Evolutionary conservation across 1,139 yeast genomes (phyloP).

Genomic region (Blastobotrys petasosporus): DNA sequence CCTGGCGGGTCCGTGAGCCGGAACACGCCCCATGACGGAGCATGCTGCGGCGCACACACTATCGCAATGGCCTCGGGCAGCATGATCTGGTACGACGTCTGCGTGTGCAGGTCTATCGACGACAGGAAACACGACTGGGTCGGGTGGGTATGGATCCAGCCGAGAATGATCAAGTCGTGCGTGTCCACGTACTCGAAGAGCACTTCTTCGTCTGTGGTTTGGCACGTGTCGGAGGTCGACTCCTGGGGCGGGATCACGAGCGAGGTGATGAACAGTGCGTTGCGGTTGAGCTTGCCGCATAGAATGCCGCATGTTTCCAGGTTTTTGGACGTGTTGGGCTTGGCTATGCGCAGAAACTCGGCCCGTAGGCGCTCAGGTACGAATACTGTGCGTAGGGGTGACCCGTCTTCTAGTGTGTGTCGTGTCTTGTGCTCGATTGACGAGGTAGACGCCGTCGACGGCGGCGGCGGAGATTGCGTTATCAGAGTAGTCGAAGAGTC

Average conservation of each 20-base stretch:
- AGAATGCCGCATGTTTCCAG: conserved; percentile 62
- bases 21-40: conserved; percentile 49
- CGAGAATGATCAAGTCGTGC: conserved; percentile 50
- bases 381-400: conserved; percentile 45
- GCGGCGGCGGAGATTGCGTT: neutral
- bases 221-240: conserved; percentile 53
- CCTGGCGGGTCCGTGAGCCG: conserved; percentile 60
- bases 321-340: conserved; percentile 41
- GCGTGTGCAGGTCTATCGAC: conserved; percentile 58
- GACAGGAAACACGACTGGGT: conserved; percentile 58
- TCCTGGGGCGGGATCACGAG: conserved; percentile 55
- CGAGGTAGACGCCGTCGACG: too few relatives aligned
- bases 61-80: conserved; percentile 61
- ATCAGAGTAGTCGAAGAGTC: too few relatives aligned
- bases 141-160: conserved; percentile 69
- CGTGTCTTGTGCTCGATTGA: conserved; percentile 37
- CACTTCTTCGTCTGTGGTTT: conserved; percentile 50
- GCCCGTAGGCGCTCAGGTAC: conserved; percentile 41
- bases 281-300: conserved; percentile 49
- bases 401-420: conserved; percentile 46
- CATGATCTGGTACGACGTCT: conserved; percentile 58
- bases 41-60: conserved; percentile 49
- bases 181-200: conserved; percentile 48
- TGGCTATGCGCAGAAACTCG: conserved; percentile 42
- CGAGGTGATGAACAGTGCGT: conserved; percentile 55